Percentiles rank a stretch among this genome's conserved stretches.
Evolutionary conservation across 2,329 filamentous ascomycete species (phyloP).

Genomic region (Ceratocystis lukuohia): DNA sequence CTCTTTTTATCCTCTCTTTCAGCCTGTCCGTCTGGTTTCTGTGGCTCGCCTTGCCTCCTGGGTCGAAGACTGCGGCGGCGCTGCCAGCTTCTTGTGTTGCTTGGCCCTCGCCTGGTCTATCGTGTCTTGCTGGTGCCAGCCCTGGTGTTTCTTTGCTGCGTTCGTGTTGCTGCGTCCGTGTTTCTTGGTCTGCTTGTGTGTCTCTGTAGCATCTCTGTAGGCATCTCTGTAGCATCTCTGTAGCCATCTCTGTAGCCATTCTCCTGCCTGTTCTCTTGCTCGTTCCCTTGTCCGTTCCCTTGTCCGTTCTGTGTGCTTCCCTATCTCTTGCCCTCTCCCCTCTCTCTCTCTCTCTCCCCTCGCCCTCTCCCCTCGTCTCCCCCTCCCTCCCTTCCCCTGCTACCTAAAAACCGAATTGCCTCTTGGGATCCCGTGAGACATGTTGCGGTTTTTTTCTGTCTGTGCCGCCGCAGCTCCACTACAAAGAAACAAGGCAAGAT

Average conservation of each 20-base stretch:
- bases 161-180: too few relatives aligned
- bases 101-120: too few relatives aligned
- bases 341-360: background rate
- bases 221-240: too few relatives aligned
- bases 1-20: background rate
- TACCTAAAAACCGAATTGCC: background rate
- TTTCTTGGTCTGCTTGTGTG: background rate
- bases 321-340: background rate
- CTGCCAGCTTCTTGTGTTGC: too few relatives aligned
- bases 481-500: background rate
- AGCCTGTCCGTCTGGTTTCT: background rate
- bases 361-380: background rate
- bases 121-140: too few relatives aligned
- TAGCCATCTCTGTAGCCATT: background rate
- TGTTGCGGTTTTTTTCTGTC: constrained; percentile 1
- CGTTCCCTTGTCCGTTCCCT: background rate
- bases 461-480: background rate
- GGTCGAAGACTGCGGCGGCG: too few relatives aligned
- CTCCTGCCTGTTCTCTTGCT: background rate
- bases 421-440: constrained; percentile 3
- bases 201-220: background rate
- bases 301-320: background rate
- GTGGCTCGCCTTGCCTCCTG: background rate
- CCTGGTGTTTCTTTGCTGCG: background rate
- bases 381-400: background rate